Evolutionary conservation across 2,329 filamentous ascomycete genomes (phyloP), one percentile per base, ranked within the genome.

Genomic region (Xylariaceae sp.): DNA sequence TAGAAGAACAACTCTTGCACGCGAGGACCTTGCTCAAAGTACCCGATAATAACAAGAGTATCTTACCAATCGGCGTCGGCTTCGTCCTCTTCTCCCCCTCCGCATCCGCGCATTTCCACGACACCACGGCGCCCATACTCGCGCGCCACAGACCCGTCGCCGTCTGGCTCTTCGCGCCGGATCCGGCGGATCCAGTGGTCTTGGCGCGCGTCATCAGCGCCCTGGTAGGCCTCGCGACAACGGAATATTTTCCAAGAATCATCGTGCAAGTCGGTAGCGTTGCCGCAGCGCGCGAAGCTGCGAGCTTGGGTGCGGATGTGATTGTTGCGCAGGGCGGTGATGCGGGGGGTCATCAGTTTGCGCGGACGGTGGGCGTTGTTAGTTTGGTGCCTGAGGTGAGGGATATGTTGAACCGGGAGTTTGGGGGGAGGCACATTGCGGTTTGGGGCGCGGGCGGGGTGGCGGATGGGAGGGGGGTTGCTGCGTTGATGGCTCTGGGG

Each of bases 121-220:
- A 71, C 57, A 78, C 75, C n/a, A 75, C 76, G 1, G 69, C 84
- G 1, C 79, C 80, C 1, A 64, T 87, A 10, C 74, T 89, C 15
- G 68, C 69, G 23, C 73, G 76, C 61, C 80, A 85, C 70, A 73
- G 72, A 0, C 85, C 86, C 1, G 80, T 79, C 2, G 86, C 84
- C 0, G 76, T 86, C 7, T 89, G 87, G 87, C 78, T 89, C 51
- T 89, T 88, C 67, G 86, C 86, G 2, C 84, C 85, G 1, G 73
- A 75, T 37, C 74, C 75, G 4, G 70, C 17, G 17, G 17, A 18
- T 18, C 1, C 1, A 18, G 17, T 18, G 17, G 17, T 18, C 17
- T 18, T 18, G 17, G 17, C 17, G 17, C 17, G 17, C 2, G 17
- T 18, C 17, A 18, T 18, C 17, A 2, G 17, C 17, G 17, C 56